These are phyloP conservation scores for Bimuria novae-zelandiae DNA, from an alignment of 2,329 filamentous ascomycete species.

Conservation along the genomic window DNA sequence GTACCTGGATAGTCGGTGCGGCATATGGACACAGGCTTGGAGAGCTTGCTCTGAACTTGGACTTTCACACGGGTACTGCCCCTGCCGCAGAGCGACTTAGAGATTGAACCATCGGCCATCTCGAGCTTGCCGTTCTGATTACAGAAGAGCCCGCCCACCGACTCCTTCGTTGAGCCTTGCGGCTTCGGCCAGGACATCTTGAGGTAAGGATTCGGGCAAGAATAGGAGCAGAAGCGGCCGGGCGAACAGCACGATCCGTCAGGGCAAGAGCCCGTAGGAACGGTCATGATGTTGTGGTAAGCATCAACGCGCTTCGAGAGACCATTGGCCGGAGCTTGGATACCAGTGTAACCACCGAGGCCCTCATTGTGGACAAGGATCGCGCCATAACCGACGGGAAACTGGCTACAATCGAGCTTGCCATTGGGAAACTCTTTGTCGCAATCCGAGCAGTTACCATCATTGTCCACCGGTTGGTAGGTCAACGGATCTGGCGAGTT, in stretches of 20 bases:
- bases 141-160: slow-evolving; percentile 86
- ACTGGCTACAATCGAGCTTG: slow-evolving; percentile 68
- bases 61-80: slow-evolving; percentile 69
- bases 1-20: slow-evolving; percentile 93
- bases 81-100: slow-evolving; percentile 72
- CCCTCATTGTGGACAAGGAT: slow-evolving; percentile 70
- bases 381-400: slow-evolving; percentile 83
- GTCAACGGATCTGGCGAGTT: slow-evolving; percentile 22
- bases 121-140: slow-evolving; percentile 77
- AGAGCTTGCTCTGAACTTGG: slow-evolving; percentile 74
- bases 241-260: slow-evolving; percentile 62
- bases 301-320: slow-evolving; percentile 33
- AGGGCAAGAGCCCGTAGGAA: slow-evolving; percentile 62
- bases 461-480: slow-evolving; percentile 17
- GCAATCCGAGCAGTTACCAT: slow-evolving; percentile 55
- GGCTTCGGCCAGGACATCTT: slow-evolving; percentile 85
- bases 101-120: slow-evolving; percentile 60
- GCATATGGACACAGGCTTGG: slow-evolving; percentile 73
- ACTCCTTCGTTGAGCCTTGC: slow-evolving; percentile 81
- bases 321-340: slow-evolving; percentile 61
- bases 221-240: slow-evolving; percentile 84
- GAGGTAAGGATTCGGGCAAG: slow-evolving; percentile 87
- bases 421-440: slow-evolving; percentile 76
- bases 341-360: slow-evolving; percentile 76
- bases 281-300: slow-evolving; percentile 64